Conservation (phyloP, 805 yeast genomes). For the Myxozyma sirexii region DNA sequence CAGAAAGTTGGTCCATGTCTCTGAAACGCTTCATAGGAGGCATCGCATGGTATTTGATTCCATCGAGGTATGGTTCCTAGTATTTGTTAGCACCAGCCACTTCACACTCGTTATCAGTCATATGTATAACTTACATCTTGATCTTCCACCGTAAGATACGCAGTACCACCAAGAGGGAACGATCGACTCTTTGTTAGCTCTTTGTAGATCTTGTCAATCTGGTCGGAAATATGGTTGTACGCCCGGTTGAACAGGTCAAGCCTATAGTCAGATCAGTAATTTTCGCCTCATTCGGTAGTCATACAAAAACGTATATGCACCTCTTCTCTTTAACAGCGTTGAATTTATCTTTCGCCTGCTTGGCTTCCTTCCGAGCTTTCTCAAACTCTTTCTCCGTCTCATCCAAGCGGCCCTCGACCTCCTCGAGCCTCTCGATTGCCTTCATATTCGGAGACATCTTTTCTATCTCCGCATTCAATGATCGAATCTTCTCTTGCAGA, state of each 20-base stretch:
- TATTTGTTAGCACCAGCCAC: too few relatives aligned
- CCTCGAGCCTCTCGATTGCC: conserved; percentile 74
- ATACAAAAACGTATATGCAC: conserved; percentile 30
- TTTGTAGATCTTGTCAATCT: conserved; percentile 77
- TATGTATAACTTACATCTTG: conserved; percentile 54
- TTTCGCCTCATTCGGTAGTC: too few relatives aligned
- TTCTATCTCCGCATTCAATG: conserved; percentile 38
- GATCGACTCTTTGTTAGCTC: conserved; percentile 76
- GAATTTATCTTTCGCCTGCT: conserved; percentile 57
- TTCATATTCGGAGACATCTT: conserved; percentile 76
- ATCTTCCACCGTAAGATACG: conserved; percentile 81
- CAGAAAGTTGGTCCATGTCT: conserved; percentile 89
- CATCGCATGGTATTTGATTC: conserved; percentile 89
- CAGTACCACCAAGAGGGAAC: conserved; percentile 89
- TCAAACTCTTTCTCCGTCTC: conserved; percentile 68
- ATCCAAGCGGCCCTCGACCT: conserved; percentile 62
- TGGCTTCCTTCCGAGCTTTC: conserved; percentile 62
- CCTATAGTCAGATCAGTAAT: conserved; percentile 13
- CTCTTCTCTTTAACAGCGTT: conserved; percentile 62
- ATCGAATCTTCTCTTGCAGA: conserved; percentile 38
- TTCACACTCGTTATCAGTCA: too few relatives aligned
- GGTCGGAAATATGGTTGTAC: conserved; percentile 70
- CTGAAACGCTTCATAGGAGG: conserved; percentile 94
- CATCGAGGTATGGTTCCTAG: conserved; percentile 75
- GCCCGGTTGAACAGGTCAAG: conserved; percentile 66